These are phyloP conservation scores for Butyriboletus loyo DNA, from an alignment of 768 basidiomycete species.

Conservation along the genomic window DNA sequence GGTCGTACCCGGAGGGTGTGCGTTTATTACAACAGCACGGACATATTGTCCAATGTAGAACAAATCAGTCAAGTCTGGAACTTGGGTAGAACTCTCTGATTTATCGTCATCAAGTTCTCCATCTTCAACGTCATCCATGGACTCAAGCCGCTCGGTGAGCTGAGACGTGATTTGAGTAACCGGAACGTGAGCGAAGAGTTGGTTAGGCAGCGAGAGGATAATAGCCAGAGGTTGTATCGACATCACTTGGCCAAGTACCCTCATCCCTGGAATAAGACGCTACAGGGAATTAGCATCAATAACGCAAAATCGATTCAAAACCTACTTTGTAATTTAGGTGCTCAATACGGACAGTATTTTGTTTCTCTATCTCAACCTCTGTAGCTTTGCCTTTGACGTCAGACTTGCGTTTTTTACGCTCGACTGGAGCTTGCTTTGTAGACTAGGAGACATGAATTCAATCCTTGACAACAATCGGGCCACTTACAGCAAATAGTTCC, in stretches of 20 bases:
- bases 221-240: slow-evolving; percentile 86
- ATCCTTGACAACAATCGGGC: not conserved
- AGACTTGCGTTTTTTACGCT: slow-evolving; percentile 48
- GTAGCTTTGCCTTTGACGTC: slow-evolving; percentile 35
- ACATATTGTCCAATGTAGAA: slow-evolving; percentile 87
- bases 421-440: slow-evolving; percentile 35
- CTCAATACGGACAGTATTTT: slow-evolving; percentile 70
- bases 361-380: slow-evolving; percentile 30
- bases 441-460: slow-evolving; percentile 35
- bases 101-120: slow-evolving; percentile 47
- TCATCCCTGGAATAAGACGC: slow-evolving; percentile 82
- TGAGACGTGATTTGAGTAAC: slow-evolving; percentile 88
- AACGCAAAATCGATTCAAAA: not conserved
- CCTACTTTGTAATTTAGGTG: slow-evolving; percentile 90
- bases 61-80: slow-evolving; percentile 73
- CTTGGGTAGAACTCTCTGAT: slow-evolving; percentile 24
- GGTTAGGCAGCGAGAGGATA: slow-evolving; percentile 92
- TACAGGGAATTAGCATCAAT: slow-evolving; percentile 30
- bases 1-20: slow-evolving; percentile 65
- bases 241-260: slow-evolving; percentile 82
- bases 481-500: slow-evolving; percentile 67
- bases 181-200: slow-evolving; percentile 89
- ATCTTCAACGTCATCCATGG: slow-evolving; percentile 49
- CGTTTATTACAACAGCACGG: slow-evolving; percentile 67
- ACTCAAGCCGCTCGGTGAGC: slow-evolving; percentile 69